Base-by-base conservation (phyloP, 371 early-diverging fungal genomes). In the Syncephalastrum monosporum region DNA sequence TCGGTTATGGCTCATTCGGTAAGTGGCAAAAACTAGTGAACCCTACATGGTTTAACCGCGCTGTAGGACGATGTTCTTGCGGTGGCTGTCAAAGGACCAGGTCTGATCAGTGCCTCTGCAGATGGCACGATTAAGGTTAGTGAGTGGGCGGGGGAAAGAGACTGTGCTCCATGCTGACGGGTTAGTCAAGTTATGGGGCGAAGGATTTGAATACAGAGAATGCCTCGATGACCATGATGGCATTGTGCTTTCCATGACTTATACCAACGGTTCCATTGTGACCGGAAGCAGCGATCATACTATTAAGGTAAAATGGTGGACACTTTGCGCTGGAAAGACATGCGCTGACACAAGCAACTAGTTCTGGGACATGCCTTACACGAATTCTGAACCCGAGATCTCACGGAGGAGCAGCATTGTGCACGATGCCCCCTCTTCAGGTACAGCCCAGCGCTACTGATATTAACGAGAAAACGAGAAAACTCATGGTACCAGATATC, bases 121-220 rank as follows among this genome's bases (percentile, higher is more conserved):
- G 92, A 93, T 70, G 91, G 90, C 24, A 74, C 77, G 25, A 85
- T 92, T 38, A 87, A 88, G 71, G 83, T 87, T 69, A 44, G 14
- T 15, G 7, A 27, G 7, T 27, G 27, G 27, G 27, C 27, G 27
- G 3, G 27, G 27, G 41, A 7, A 50, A 47, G 16, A n/a, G 63
- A 4, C 14, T 55, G 54, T 56, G 21, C 0, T 50, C 48, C 0
- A 19, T 17, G 7, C 21, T 41, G 27, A 17, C 2, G 23, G 24
- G 16, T 25, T 25, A 19, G 27, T 29, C 12, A 60, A 81, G 80
- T 65, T 73, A 59, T 95, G 95, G 95, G 81, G 80, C 51, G 69
- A 81, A 47, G 79, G 78, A 27, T 87, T 92, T 48, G 83, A 87
- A 53, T 75, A 79, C n/a, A 51, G 78, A 25, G 84, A 88, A 43